phyloP scores from a whole-genome alignment of 2,329 filamentous ascomycete genomes.

The Chlorencoelia australis region DNA sequence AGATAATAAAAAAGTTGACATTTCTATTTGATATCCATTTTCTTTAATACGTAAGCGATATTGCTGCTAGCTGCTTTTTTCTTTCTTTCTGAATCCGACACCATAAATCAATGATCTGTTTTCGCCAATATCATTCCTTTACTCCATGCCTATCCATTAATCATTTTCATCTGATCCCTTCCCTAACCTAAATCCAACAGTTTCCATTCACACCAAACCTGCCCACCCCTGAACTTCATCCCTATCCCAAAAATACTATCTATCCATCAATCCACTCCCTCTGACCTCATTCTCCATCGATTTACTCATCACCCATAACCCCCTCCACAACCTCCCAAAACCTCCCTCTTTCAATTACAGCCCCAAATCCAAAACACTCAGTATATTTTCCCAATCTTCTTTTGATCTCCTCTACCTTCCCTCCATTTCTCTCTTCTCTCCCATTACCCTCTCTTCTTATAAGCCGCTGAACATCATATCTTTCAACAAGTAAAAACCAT shows the following conservation, averaged over 20 bases:
- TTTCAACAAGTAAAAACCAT: constrained; percentile 19
- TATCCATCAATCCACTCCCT: constrained; percentile 1
- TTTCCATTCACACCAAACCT: too few relatives aligned
- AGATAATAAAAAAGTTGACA: too few relatives aligned
- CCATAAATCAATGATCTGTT: not conserved
- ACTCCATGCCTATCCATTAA: too few relatives aligned
- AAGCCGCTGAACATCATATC: constrained; percentile 10
- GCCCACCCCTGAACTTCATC: constrained; percentile 1
- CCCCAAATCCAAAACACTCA: constrained; percentile 21
- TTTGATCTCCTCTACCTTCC: constrained; percentile 15
- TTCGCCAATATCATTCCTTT: not conserved
- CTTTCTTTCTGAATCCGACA: not conserved
- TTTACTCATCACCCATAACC: constrained; percentile 5
- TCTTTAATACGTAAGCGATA: too few relatives aligned
- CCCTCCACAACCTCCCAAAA: constrained; percentile 20
- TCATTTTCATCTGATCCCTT: not conserved
- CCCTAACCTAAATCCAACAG: not conserved
- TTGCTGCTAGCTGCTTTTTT: too few relatives aligned
- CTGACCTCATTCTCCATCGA: not conserved
- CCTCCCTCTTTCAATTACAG: constrained; percentile 17
- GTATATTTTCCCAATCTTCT: constrained; percentile 14
- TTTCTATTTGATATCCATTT: too few relatives aligned
- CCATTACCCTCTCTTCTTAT: constrained; percentile 4
- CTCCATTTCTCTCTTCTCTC: not conserved
- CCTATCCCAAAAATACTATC: not conserved